phyloP scores from a whole-genome alignment of 2,329 filamentous ascomycete genomes.

The Cladosporium sp. region DNA sequence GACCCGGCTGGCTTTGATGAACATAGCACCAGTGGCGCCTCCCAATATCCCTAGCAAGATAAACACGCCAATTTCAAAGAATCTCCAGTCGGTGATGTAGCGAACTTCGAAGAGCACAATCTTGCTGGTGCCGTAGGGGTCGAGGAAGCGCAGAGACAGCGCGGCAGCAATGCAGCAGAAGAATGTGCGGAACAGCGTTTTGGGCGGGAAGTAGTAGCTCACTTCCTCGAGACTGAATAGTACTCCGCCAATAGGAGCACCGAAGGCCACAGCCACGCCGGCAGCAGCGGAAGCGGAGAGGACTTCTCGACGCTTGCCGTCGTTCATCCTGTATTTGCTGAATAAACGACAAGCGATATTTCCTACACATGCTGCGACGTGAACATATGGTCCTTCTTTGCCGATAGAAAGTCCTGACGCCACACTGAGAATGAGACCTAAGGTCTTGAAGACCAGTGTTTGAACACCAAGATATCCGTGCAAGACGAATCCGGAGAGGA shows the following conservation, averaged over 20 bases:
- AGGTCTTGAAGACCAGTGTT: constrained; percentile 79
- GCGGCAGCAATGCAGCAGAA: constrained; percentile 94
- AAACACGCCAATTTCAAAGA: constrained; percentile 84
- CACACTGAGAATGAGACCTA: constrained; percentile 80
- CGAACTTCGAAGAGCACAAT: constrained; percentile 95
- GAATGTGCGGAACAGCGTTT: constrained; percentile 94
- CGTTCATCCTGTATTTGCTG: constrained; percentile 86
- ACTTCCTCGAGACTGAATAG: constrained; percentile 94
- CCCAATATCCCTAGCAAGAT: constrained; percentile 82
- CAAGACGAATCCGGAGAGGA: constrained; percentile 93
- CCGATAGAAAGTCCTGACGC: constrained; percentile 89
- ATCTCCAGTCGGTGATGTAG: constrained; percentile 86
- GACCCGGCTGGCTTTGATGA: constrained; percentile 89
- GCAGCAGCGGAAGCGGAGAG: constrained; percentile 89
- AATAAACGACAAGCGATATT: constrained; percentile 96
- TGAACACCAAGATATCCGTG: constrained; percentile 90
- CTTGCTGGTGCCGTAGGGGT: constrained; percentile 93
- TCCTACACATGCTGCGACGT: constrained; percentile 90
- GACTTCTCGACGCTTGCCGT: constrained; percentile 88
- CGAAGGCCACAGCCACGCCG: constrained; percentile 91
- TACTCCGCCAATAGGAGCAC: constrained; percentile 83
- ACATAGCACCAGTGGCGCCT: constrained; percentile 79
- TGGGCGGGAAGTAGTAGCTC: constrained; percentile 94
- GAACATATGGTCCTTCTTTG: constrained; percentile 95
- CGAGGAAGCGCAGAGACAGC: constrained; percentile 86